A percentile compares a stretch with the other conserved stretches of the same genome.
Conservation (phyloP, 2,329 filamentous ascomycete species). For the Fusarium abutilonis region DNA sequence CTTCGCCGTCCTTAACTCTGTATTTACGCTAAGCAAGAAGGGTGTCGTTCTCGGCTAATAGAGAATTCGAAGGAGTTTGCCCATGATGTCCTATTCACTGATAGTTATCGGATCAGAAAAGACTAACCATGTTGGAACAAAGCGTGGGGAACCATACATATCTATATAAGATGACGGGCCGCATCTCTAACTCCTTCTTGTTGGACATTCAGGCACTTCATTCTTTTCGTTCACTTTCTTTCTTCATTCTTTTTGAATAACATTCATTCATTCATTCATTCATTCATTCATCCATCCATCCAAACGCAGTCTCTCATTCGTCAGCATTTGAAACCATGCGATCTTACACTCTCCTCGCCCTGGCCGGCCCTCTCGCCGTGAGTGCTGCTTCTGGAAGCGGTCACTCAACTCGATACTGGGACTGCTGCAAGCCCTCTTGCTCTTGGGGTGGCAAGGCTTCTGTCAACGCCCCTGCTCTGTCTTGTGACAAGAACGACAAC, state of each 20-base stretch:
- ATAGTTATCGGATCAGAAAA: conserved; percentile 6
- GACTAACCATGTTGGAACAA: conserved; percentile 1
- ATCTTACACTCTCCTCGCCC: conserved; percentile 40
- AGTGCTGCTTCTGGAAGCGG: conserved; percentile 45
- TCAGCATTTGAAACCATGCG: conserved; percentile 35
- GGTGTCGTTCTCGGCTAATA: conserved; percentile 14
- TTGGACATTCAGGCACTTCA: conserved; percentile 15
- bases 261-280: conserved; percentile 23
- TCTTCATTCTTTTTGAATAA: conserved; percentile 1
- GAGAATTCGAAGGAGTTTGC: conserved; percentile 30
- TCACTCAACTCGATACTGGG: conserved; percentile 60
- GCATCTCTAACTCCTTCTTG: not conserved
- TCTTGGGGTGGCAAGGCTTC: conserved; percentile 67
- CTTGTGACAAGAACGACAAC: conserved; percentile 65
- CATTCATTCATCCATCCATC: too few species aligned
- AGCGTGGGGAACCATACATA: conserved; percentile 3
- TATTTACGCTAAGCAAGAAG: conserved; percentile 20
- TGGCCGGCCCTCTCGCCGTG: conserved; percentile 39
- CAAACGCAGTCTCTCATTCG: conserved; percentile 30
- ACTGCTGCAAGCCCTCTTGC: conserved; percentile 78
- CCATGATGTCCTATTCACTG: conserved; percentile 10
- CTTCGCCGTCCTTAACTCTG: conserved; percentile 28
- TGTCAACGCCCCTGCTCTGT: conserved; percentile 60
- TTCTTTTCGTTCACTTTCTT: conserved; percentile 30
- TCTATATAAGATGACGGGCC: conserved; percentile 27